Base-by-base conservation (phyloP, 2,329 filamentous ascomycete species). In the Cephalotrichum gorgonifer region DNA sequence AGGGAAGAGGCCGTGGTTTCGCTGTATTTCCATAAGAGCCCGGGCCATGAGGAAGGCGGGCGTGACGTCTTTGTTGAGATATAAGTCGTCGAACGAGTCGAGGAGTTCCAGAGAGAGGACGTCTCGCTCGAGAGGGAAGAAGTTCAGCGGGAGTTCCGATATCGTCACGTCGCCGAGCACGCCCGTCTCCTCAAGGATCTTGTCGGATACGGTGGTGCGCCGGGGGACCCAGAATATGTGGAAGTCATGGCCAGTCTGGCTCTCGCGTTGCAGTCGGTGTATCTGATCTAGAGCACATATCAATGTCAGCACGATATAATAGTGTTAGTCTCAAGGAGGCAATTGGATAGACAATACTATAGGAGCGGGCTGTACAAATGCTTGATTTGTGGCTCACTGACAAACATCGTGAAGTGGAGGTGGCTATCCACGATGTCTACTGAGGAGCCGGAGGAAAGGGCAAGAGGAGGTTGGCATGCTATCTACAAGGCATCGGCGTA, bases 201-300 rank as follows among this genome's bases (percentile, higher is more conserved):
- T 84, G 63, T 97, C 89, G 56, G 88, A 93, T 49, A 97, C 85
- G 49, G 95, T 73, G 4, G 93, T 97, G 53, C 93, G 85, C 51
- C 93, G 82, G 6, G 94, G 91, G 39, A 95, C 86, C 87, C 93
- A 97, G 63, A 96, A 91, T 57, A 98, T 85, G 54, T 90, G 91
- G 63, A 97, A 95, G 58, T 98, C 91, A 76, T 98, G 93, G 56
- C 89, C 87, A 43, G 84, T 87, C 60, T 88, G 85, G 62, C 86
- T 90, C 65, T 93, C 88, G 60, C 85, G 85, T 59, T 91, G 88
- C 51, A 97, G 74, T 52, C 87, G 83, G 64, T 90, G 91, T 58
- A 97, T 89, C 71, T 97, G 89, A 57, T 87, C 91, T 96, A 39
- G 31, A 51, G 33, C 22, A 61, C 47, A 59, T 54, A 49, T 11